These are phyloP conservation scores for Auriscalpium orientale DNA, from an alignment of 768 basidiomycete genomes.

Conservation along the genomic window DNA sequence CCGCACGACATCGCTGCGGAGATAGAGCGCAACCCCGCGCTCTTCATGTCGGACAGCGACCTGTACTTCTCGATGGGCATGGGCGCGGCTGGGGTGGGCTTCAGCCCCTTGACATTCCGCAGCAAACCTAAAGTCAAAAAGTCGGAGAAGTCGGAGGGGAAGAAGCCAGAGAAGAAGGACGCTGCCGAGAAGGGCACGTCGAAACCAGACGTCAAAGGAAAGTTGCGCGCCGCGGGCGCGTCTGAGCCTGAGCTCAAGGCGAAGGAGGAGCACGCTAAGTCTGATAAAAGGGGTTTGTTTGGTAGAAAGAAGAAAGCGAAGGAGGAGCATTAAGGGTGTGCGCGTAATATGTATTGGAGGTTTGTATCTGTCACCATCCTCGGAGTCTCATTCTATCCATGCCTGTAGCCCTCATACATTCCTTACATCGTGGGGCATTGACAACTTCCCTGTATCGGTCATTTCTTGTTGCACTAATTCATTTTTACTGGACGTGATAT, in stretches of 20 bases:
- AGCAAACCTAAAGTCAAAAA: background rate
- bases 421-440: too few species aligned
- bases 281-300: background rate
- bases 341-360: too few species aligned
- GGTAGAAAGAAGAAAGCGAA: background rate
- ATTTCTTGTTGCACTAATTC: too few species aligned
- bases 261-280: background rate
- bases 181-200: background rate
- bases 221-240: background rate
- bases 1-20: background rate
- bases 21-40: background rate
- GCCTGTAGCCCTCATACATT: too few species aligned
- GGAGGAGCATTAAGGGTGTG: background rate
- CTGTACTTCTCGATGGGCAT: background rate
- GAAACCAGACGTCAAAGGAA: background rate
- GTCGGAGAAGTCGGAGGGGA: background rate
- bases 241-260: background rate
- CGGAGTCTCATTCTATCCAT: too few species aligned
- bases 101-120: background rate
- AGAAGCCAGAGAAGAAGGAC: background rate
- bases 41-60: background rate
- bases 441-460: too few species aligned
- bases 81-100: background rate
- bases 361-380: too few species aligned
- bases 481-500: too few species aligned